These are phyloP conservation scores for Hevea brasiliensis DNA, from an alignment of 345 rosid genomes.

Conservation along the genomic window DNA sequence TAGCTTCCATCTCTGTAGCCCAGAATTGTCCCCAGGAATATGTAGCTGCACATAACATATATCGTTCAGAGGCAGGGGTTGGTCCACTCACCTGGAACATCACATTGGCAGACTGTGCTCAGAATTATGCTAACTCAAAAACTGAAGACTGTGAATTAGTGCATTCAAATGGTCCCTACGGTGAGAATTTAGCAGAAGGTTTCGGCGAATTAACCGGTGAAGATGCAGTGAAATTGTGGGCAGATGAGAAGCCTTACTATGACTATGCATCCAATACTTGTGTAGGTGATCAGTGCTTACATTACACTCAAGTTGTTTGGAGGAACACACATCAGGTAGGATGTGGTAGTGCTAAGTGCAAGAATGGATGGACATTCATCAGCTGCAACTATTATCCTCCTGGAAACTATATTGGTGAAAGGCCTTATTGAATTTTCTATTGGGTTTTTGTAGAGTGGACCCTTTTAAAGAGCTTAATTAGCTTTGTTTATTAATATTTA, in stretches of 20 bases:
- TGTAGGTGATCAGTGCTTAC: slow-evolving; percentile 20
- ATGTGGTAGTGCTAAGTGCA: slow-evolving; percentile 27
- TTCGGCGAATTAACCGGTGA: neutral
- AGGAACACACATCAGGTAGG: slow-evolving; percentile 10
- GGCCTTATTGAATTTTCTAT: slow-evolving; percentile 13
- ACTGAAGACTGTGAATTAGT: slow-evolving; percentile 7
- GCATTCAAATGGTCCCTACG: slow-evolving; percentile 37
- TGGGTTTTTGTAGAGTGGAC: no score
- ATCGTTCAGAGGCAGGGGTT: slow-evolving; percentile 20
- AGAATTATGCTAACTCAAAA: slow-evolving; percentile 12
- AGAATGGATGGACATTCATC: slow-evolving; percentile 21
- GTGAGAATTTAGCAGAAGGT: slow-evolving; percentile 35
- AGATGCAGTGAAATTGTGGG: slow-evolving; percentile 32
- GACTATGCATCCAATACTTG: slow-evolving; percentile 22
- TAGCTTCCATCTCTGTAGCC: neutral
- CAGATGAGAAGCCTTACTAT: slow-evolving; percentile 23
- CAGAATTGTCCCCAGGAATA: slow-evolving; percentile 16
- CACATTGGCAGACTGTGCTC: slow-evolving; percentile 22
- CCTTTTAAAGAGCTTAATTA: no score
- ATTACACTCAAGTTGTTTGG: slow-evolving; percentile 44
- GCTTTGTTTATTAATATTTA: neutral
- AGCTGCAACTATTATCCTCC: slow-evolving; percentile 40
- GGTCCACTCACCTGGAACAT: slow-evolving; percentile 22
- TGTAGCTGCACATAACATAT: slow-evolving; percentile 24
- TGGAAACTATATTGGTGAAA: slow-evolving; percentile 13